A percentile compares a stretch with the other conserved stretches of the same genome.
These are phyloP conservation scores for Teratosphaeria nubilosa DNA, from an alignment of 2,329 filamentous ascomycete genomes.

Conservation along the genomic window DNA sequence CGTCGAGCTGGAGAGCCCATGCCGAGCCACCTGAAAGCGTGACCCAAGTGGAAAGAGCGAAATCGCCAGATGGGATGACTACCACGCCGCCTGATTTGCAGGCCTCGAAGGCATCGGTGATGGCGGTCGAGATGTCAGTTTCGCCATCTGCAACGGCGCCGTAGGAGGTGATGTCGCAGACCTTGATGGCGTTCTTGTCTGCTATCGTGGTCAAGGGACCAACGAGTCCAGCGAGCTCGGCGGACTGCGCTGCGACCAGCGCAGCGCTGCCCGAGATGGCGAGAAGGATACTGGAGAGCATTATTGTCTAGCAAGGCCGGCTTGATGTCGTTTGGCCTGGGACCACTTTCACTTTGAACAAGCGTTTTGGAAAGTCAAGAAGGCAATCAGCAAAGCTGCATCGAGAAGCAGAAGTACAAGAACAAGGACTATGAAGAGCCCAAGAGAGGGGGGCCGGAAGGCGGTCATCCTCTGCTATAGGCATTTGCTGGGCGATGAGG, in stretches of 20 bases:
- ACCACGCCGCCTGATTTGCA: conserved; percentile 44
- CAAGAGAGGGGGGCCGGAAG: background rate
- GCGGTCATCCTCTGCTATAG: background rate
- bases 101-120: conserved; percentile 39
- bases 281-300: conserved; percentile 3
- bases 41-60: conserved; percentile 42
- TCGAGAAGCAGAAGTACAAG: background rate
- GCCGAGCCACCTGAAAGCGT: conserved; percentile 37
- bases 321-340: background rate
- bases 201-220: conserved; percentile 35
- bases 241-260: conserved; percentile 22
- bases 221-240: conserved; percentile 34
- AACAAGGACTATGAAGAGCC: background rate
- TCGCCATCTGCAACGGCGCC: conserved; percentile 42
- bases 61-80: conserved; percentile 41
- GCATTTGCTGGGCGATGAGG: background rate
- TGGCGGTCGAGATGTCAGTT: conserved; percentile 42
- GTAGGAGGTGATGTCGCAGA: conserved; percentile 45
- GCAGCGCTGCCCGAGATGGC: conserved; percentile 16
- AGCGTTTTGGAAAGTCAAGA: background rate
- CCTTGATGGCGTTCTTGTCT: conserved; percentile 38
- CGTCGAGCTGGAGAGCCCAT: conserved; percentile 45
- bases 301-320: background rate
- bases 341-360: background rate
- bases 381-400: background rate